Percentiles rank a stretch among this genome's conserved stretches.
These are phyloP conservation scores for Elaeagnus macrophylla DNA, from an alignment of 306 rosid species.

Conservation along the genomic window DNA sequence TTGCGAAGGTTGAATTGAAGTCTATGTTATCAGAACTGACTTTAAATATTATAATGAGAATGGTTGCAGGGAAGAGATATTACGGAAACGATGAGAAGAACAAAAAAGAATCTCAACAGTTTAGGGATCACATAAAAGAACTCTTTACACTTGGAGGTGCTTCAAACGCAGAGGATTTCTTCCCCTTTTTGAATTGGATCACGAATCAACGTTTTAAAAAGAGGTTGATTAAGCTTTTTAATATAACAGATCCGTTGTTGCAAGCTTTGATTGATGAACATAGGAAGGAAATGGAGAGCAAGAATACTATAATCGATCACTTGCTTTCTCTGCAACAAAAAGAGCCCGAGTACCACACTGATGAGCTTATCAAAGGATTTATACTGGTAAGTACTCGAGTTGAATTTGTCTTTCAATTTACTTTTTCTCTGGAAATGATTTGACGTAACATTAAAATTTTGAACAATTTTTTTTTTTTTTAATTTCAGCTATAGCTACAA, in stretches of 20 bases:
- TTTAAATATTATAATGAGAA: conserved; percentile 43
- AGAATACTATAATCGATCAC: conserved; percentile 42
- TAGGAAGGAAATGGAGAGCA: conserved; percentile 16
- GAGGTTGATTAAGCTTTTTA: background rate
- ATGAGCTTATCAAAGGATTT: conserved; percentile 54
- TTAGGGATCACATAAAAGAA: conserved; percentile 30
- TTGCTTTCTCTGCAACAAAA: conserved; percentile 38
- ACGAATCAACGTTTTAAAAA: conserved; percentile 11
- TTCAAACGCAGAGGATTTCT: conserved; percentile 28
- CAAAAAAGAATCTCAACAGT: conserved; percentile 28
- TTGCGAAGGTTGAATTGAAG: conserved; percentile 26
- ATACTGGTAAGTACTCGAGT: conserved; percentile 53
- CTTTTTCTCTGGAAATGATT: no score
- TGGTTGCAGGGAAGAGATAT: conserved; percentile 53
- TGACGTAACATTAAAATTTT: no score
- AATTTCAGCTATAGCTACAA: no score
- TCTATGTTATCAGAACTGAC: conserved; percentile 32
- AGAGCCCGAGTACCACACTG: conserved; percentile 43
- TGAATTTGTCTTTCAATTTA: no score
- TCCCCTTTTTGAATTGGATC: conserved; percentile 36
- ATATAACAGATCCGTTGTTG: conserved; percentile 17
- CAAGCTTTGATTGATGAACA: conserved; percentile 57
- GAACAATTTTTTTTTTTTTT: no score
- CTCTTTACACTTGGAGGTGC: conserved; percentile 10
- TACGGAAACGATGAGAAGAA: conserved; percentile 19